Percentiles rank a stretch among this genome's conserved stretches.
phyloP scores from a whole-genome alignment of 805 yeast species.

The Hanseniaspora lindneri region DNA sequence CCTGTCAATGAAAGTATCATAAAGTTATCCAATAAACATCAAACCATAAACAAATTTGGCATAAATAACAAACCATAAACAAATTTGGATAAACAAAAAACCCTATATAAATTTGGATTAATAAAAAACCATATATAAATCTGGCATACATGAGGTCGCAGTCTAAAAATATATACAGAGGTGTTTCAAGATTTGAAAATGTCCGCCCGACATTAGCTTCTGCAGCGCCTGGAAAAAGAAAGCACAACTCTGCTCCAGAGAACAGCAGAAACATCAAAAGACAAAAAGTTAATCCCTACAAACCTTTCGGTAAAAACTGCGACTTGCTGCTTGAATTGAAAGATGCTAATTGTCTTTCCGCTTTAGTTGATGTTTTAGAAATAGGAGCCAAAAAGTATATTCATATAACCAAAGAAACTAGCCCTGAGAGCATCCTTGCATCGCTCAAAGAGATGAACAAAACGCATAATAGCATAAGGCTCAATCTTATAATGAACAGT shows the following conservation, averaged over 20 bases:
- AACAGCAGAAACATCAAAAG: not conserved
- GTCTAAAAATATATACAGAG: not conserved
- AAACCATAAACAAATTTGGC: too few species aligned
- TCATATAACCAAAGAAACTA: not conserved
- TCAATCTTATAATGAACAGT: constrained; percentile 1
- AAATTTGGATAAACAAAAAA: too few species aligned
- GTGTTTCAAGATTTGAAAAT: constrained; percentile 6
- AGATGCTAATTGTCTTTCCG: not conserved
- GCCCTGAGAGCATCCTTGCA: not conserved
- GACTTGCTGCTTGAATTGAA: constrained; percentile 1
- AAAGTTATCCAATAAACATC: too few species aligned
- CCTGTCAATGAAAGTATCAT: too few species aligned
- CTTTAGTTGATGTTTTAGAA: not conserved
- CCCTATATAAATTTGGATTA: too few species aligned
- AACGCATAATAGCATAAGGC: not conserved
- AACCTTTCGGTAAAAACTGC: not conserved
- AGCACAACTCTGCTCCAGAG: not conserved
- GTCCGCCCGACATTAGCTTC: not conserved
- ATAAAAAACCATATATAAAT: too few species aligned
- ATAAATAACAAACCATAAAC: too few species aligned
- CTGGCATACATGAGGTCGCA: not conserved
- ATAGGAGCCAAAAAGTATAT: not conserved
- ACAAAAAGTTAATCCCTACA: constrained; percentile 1
- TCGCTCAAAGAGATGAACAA: not conserved
- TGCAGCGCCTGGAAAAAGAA: not conserved